Evolutionary conservation across 1,284 basidiomycete species (phyloP), one percentile per base, ranked within the genome.

Genomic region (Malassezia equina): DNA sequence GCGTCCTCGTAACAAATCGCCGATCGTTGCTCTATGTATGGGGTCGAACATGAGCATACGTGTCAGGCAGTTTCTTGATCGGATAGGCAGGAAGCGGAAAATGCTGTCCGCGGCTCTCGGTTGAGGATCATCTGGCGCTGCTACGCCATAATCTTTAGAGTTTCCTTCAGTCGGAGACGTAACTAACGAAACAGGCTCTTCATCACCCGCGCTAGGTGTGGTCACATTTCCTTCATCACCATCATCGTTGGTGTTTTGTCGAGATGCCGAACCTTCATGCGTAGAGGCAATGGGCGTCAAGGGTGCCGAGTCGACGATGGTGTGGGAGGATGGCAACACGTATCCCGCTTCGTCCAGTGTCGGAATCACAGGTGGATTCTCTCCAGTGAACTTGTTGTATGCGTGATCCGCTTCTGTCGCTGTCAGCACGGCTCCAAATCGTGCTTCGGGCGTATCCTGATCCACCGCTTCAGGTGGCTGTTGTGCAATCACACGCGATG

Each of bases 11-110:
- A 96, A 79, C 43, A 98, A 77, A 71, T 95, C 90, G n/a, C 87
- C 86, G 51, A 98, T 81, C 24, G 94, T 96, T 75, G 89, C 94
- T 32, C 94, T 84, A 51, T 86, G 82, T 8, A 81, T 79, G 1
- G 91, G 88, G 74, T 96, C 90, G 51, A 96, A 82, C 59, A 84
- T 85, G 66, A 98, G 80, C 94, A 98, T 98, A 51, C 91, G 83
- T 58, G 89, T 85, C 51, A 98, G 80, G 9, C 88, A 89, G 13
- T 84, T 62, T 13, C 69, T 62, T 24, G 69, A 85, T 77, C 96
- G 93, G 56, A 93, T 85, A 5, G 93, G 93, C 19, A 98, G 79
- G 6, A 98, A 80, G n/a, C 90, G 83, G 81, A 98, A 98, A 72
- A 98, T 94, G 28, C 88, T 90, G 76, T 98, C 93, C n/a, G 88